Conservation (phyloP, 352 stramenopile species). For the Phytophthora parvispora region DNA sequence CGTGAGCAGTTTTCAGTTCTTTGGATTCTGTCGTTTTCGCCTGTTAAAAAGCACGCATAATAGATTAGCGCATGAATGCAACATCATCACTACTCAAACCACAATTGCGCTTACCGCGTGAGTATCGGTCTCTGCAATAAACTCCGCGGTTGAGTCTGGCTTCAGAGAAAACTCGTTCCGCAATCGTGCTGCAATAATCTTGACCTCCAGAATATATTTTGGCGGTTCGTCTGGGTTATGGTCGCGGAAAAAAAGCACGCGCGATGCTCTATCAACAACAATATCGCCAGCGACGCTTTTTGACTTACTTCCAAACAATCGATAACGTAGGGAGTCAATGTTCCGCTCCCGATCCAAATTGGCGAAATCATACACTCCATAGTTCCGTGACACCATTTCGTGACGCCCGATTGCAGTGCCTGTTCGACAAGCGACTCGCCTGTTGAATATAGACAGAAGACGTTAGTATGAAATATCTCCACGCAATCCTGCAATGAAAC, state of each 20-base stretch:
- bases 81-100: background rate
- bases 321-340: slow-evolving; percentile 76
- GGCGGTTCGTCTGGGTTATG: slow-evolving; percentile 61
- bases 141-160: slow-evolving; percentile 66
- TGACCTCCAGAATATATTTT: slow-evolving; percentile 86
- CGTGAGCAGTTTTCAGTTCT: slow-evolving; percentile 78
- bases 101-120: slow-evolving; percentile 46
- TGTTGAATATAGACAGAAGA: slow-evolving; percentile 30
- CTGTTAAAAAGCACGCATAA: slow-evolving; percentile 16
- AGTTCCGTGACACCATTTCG: slow-evolving; percentile 64
- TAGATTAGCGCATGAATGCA: background rate
- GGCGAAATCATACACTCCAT: slow-evolving; percentile 87
- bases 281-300: slow-evolving; percentile 81
- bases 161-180: slow-evolving; percentile 70
- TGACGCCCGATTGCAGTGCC: slow-evolving; percentile 55
- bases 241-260: slow-evolving; percentile 84
- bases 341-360: slow-evolving; percentile 84
- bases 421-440: slow-evolving; percentile 77
- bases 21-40: slow-evolving; percentile 68
- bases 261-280: slow-evolving; percentile 80
- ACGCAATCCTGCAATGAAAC: background rate
- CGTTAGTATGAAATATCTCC: background rate
- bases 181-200: slow-evolving; percentile 82
- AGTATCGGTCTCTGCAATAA: slow-evolving; percentile 76
- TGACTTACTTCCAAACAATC: slow-evolving; percentile 77